Evolutionary conservation across 2,329 filamentous ascomycete genomes (phyloP), one percentile per base, ranked within the genome.

Genomic region (Madurella mycetomatis): DNA sequence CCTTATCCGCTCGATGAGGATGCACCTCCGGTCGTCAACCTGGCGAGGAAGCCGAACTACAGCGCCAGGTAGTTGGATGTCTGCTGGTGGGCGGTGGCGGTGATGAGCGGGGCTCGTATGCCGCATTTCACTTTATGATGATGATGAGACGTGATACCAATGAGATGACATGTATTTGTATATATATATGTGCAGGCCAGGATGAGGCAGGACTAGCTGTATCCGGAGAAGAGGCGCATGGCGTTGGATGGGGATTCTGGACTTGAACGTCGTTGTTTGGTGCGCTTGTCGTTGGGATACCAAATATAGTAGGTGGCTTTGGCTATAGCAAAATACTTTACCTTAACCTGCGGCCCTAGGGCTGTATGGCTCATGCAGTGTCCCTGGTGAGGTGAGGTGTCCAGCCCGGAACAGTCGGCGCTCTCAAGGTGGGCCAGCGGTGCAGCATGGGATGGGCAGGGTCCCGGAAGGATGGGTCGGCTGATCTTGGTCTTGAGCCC

Each of bases 1-100:
- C 91, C 91, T 1, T 96, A 96, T 68, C 92, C 92, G 0, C 72
- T 89, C 46, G 85, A 84, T 44, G 82, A 95, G 64, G 88, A 87
- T 25, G 86, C 87, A 30, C 92, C 92, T 16, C 92, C 92, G 2
- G 77, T 82, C 7, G 90, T 95, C 8, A 95, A 95, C 65, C 88
- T 90, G 80, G 85, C 87, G 43, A 83, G 86, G 62, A 96, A 96
- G 70, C 92, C 92, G 1, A 86, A 88, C 47, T 89, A 86, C 63
- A 78, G 76, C 53, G 73, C 50, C 11, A 58, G 57, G 47, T 64
- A 57, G 50, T 18, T 9, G 12, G 40, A 16, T 37, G 34, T 4
- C 34, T 37, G 34, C 34, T 5, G 34, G 34, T 37, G 9, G 19
- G 12, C 4, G 45, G 30, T 30, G n/a, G 49, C 19, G 39, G 49